Percentiles rank a stretch among this genome's conserved stretches.
These are phyloP conservation scores for Paragyromitra xinjiangensis DNA, from an alignment of 495 filamentous ascomycete species.

Conservation along the genomic window DNA sequence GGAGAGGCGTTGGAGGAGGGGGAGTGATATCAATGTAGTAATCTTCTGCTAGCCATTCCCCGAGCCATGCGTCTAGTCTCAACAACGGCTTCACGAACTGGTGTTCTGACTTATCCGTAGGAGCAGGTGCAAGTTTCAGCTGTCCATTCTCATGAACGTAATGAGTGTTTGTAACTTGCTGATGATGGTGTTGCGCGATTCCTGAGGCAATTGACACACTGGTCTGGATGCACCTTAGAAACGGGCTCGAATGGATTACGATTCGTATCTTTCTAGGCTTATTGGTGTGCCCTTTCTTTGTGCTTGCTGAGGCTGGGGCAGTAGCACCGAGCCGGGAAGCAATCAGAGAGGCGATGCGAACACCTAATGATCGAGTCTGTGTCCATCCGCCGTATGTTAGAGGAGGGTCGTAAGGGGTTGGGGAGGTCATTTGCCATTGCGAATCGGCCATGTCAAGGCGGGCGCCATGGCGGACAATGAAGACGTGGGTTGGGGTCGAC, in stretches of 20 bases:
- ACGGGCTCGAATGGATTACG: conserved; percentile 90
- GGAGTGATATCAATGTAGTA: conserved; percentile 94
- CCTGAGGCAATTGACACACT: conserved; percentile 89
- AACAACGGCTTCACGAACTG: conserved; percentile 67
- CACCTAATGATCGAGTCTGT: conserved; percentile 80
- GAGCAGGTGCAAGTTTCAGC: conserved; percentile 52
- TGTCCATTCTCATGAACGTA: conserved; percentile 54
- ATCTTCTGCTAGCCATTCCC: conserved; percentile 92
- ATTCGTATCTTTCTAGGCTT: conserved; percentile 72
- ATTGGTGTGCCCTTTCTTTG: conserved; percentile 40
- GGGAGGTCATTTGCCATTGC: conserved; percentile 93
- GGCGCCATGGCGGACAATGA: conserved; percentile 72
- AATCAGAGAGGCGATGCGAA: conserved; percentile 79
- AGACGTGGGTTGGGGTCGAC: conserved; percentile 53
- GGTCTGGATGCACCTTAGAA: conserved; percentile 90
- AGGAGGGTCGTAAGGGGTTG: conserved; percentile 94
- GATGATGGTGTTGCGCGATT: conserved; percentile 71
- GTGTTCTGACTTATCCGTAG: conserved; percentile 48
- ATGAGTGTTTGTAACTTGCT: conserved; percentile 54
- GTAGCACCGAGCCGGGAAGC: conserved; percentile 57
- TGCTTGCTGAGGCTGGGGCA: conserved; percentile 29
- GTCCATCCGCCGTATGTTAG: conserved; percentile 94
- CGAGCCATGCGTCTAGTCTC: conserved; percentile 89
- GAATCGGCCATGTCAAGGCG: conserved; percentile 92
- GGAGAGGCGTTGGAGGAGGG: conserved; percentile 82